These are phyloP conservation scores for Glycine latifolia DNA, from an alignment of 306 rosid genomes.

Conservation along the genomic window DNA sequence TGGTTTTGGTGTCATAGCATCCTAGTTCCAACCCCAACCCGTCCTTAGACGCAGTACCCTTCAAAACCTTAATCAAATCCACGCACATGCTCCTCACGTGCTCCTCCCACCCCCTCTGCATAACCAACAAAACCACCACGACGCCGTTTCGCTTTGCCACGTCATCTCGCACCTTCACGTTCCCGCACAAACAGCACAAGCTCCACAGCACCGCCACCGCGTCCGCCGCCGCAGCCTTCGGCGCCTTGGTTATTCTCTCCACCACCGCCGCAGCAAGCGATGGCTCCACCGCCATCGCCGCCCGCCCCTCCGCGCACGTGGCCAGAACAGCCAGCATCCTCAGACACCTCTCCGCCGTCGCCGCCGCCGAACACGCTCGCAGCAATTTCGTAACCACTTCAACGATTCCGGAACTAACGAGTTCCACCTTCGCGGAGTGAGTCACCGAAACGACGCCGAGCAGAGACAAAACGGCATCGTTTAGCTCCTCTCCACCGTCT, in stretches of 20 bases:
- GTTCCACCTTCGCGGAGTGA: slow-evolving; percentile 51
- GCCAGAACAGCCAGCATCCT: slow-evolving; percentile 49
- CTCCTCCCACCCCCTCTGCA: slow-evolving; percentile 63
- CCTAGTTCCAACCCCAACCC: slow-evolving; percentile 20
- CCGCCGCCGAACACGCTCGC: slow-evolving; percentile 1
- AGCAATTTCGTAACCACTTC: slow-evolving; percentile 40
- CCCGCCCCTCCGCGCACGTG: slow-evolving; percentile 62
- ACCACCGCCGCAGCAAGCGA: slow-evolving; percentile 46
- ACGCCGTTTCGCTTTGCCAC: slow-evolving; percentile 59
- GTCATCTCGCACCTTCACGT: slow-evolving; percentile 53
- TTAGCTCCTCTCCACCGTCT: background rate
- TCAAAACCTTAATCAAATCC: slow-evolving; percentile 62
- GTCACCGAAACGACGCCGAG: slow-evolving; percentile 47
- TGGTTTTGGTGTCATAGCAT: slow-evolving; percentile 56
- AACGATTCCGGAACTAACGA: slow-evolving; percentile 53
- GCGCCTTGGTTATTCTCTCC: slow-evolving; percentile 56
- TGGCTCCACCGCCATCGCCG: slow-evolving; percentile 47
- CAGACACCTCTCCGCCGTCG: slow-evolving; percentile 46
- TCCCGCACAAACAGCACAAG: slow-evolving; percentile 55
- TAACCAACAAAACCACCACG: slow-evolving; percentile 55
- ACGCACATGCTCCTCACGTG: slow-evolving; percentile 64
- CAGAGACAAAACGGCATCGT: slow-evolving; percentile 54
- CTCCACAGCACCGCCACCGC: slow-evolving; percentile 65
- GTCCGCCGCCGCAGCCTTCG: slow-evolving; percentile 56
- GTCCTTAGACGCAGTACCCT: slow-evolving; percentile 3